phyloP scores from a whole-genome alignment of 805 yeast species.

The Millerago galiae region DNA sequence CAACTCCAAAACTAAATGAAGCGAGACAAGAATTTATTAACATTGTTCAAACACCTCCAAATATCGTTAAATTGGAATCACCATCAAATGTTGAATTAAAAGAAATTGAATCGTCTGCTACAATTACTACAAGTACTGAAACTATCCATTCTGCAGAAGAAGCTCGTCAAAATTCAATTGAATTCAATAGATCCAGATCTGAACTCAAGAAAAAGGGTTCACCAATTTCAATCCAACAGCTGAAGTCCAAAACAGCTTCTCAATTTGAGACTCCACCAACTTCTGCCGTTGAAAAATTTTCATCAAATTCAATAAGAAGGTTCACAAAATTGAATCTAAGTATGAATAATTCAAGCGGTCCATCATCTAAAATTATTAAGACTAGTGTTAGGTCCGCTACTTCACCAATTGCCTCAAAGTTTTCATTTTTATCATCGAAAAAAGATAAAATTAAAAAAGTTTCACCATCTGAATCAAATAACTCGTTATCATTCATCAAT shows the following conservation, averaged over 20 bases:
- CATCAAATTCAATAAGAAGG: conserved; percentile 4
- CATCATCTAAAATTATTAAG: conserved; percentile 4
- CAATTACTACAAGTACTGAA: not conserved
- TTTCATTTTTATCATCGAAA: conserved; percentile 9
- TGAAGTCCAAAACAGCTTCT: conserved; percentile 4
- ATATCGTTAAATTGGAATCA: too few species aligned
- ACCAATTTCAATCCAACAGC: not conserved
- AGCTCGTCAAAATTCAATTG: too few species aligned
- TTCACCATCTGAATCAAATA: conserved; percentile 16
- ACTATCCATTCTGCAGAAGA: not conserved
- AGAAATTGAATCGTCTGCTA: conserved; percentile 1
- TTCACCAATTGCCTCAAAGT: conserved; percentile 23
- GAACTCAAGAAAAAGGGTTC: not conserved
- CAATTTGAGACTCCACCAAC: conserved; percentile 15
- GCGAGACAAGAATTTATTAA: not conserved
- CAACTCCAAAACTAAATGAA: conserved; percentile 7
- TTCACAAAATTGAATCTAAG: conserved; percentile 6
- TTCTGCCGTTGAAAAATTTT: conserved; percentile 8
- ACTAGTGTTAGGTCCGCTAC: conserved; percentile 12
- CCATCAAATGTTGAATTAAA: not conserved
- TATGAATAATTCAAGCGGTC: conserved; percentile 1
- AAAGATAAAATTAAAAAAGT: conserved; percentile 9
- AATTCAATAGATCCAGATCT: not conserved
- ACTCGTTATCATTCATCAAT: conserved; percentile 21
- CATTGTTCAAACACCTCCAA: too few species aligned